phyloP scores from a whole-genome alignment of 331 rosid species.

The Dryas integrifolia region DNA sequence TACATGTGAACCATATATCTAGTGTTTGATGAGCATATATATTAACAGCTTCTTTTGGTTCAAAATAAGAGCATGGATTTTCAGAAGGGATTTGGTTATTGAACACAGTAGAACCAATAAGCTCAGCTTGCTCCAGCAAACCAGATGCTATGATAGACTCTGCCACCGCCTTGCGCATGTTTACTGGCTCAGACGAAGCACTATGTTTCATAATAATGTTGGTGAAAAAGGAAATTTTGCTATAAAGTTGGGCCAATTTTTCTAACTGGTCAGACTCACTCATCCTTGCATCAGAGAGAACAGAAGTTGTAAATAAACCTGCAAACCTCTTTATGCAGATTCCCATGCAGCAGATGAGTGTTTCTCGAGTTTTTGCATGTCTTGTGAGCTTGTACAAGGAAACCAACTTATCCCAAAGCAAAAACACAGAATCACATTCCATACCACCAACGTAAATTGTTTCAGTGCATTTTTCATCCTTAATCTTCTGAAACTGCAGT shows the following conservation, averaged over 20 bases:
- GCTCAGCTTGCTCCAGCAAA: conserved; percentile 73
- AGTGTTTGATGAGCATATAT: conserved; percentile 61
- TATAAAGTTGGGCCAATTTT: conserved; percentile 35
- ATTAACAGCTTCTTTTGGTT: conserved; percentile 47
- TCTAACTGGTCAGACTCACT: conserved; percentile 33
- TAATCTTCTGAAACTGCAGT: conserved; percentile 56
- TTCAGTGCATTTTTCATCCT: conserved; percentile 38
- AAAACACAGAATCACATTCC: conserved; percentile 58
- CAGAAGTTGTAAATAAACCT: conserved; percentile 39
- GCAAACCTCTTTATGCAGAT: conserved; percentile 61
- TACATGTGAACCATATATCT: conserved; percentile 76
- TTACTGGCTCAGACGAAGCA: conserved; percentile 65
- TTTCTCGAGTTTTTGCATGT: conserved; percentile 76
- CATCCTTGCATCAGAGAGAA: conserved; percentile 37
- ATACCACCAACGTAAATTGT: conserved; percentile 62
- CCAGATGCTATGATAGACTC: conserved; percentile 83
- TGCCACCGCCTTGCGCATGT: conserved; percentile 78
- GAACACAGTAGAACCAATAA: conserved; percentile 42
- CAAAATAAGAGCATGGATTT: conserved; percentile 33
- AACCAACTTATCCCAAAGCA: conserved; percentile 74
- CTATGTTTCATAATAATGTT: conserved; percentile 54
- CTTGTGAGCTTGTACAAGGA: conserved; percentile 55
- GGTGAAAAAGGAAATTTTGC: conserved; percentile 54
- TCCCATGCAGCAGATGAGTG: conserved; percentile 70
- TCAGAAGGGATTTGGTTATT: conserved; percentile 36